Evolutionary conservation across 2,329 filamentous ascomycete species (phyloP).

Genomic region (Alternaria sp.): DNA sequence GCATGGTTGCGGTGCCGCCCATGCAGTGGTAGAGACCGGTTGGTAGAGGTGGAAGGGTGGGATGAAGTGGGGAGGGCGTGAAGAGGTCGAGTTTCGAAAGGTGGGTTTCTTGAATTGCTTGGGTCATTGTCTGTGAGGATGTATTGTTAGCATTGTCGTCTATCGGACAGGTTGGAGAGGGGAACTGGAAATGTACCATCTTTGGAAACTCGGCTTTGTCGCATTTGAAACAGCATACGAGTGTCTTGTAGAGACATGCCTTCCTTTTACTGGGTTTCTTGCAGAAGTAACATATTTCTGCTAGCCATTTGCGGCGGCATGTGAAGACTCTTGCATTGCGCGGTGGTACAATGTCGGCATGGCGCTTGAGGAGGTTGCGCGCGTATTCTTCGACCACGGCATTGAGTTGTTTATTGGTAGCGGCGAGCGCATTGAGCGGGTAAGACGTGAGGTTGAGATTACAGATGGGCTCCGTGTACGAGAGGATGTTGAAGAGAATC

Average conservation of each 20-base stretch:
- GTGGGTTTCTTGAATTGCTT: conserved; percentile 25
- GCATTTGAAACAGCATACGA: conserved; percentile 40
- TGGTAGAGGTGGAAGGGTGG: conserved; percentile 31
- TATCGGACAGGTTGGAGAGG: not conserved
- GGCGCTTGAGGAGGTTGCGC: conserved; percentile 35
- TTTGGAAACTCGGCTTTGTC: conserved; percentile 39
- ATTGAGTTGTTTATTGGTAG: conserved; percentile 33
- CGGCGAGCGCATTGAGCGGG: conserved; percentile 36
- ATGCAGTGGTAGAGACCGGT: conserved; percentile 28
- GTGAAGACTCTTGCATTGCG: conserved; percentile 24
- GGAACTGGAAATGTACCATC: conserved; percentile 27
- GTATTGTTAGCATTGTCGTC: not conserved
- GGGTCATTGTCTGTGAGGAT: conserved; percentile 39
- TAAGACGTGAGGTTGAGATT: conserved; percentile 12
- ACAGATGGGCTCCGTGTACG: conserved; percentile 24
- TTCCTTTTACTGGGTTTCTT: conserved; percentile 32
- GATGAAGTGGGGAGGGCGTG: conserved; percentile 40
- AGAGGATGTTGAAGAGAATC: conserved; percentile 40
- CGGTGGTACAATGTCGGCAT: conserved; percentile 28
- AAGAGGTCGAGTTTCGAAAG: conserved; percentile 47
- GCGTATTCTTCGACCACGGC: conserved; percentile 41
- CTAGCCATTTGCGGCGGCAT: conserved; percentile 37
- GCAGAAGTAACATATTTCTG: conserved; percentile 39
- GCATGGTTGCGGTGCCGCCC: conserved; percentile 33
- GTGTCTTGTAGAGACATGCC: conserved; percentile 31